Percentiles rank a stretch among this genome's conserved stretches.
These are phyloP conservation scores for Hyaloscypha variabilis DNA, from an alignment of 495 filamentous ascomycete genomes.

Conservation along the genomic window DNA sequence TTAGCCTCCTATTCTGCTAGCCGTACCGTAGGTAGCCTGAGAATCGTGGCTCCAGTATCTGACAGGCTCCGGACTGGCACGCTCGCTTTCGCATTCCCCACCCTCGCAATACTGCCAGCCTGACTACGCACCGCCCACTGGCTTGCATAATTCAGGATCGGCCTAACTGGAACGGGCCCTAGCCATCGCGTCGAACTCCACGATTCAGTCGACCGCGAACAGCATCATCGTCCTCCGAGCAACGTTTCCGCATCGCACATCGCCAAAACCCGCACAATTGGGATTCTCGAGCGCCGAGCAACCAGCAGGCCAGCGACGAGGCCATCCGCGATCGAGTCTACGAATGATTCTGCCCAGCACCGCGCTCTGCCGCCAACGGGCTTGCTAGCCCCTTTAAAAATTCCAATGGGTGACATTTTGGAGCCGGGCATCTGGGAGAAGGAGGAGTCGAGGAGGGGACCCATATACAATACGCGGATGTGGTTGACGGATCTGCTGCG, in stretches of 20 bases:
- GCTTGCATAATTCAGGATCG: no score
- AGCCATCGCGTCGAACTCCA: not conserved
- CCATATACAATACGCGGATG: conserved; percentile 8
- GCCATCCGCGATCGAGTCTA: not conserved
- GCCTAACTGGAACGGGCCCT: no score
- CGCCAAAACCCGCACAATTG: not conserved
- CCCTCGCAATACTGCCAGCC: no score
- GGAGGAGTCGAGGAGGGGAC: conserved; percentile 2
- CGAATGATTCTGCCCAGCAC: not conserved
- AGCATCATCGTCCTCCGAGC: not conserved
- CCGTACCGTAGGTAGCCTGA: no score
- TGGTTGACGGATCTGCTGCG: conserved; percentile 25
- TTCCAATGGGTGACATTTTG: not conserved
- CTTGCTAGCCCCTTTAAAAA: not conserved
- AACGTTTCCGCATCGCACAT: not conserved
- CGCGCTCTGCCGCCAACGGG: not conserved
- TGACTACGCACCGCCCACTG: no score
- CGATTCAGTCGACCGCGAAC: not conserved
- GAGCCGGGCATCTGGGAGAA: conserved; percentile 5
- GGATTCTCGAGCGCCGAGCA: not conserved
- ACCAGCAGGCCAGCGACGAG: not conserved
- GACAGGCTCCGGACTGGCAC: no score
- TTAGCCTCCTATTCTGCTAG: no score
- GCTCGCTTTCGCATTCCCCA: no score
- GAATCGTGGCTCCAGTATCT: no score